phyloP scores from a whole-genome alignment of 805 yeast species.

The Metschnikowia drakensbergensis region DNA sequence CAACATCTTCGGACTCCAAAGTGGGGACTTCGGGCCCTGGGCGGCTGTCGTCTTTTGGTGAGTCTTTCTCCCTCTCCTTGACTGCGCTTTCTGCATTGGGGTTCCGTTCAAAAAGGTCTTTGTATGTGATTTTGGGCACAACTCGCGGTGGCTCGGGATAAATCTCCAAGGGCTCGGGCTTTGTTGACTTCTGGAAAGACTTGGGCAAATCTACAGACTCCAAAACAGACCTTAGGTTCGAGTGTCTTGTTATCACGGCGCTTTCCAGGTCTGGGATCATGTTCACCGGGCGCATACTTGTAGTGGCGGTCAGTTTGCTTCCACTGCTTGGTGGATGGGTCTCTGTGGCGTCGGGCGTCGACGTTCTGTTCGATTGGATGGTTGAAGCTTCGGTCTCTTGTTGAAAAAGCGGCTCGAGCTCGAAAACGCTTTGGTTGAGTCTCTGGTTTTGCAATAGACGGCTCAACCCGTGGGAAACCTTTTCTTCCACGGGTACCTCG shows the following conservation, averaged over 20 bases:
- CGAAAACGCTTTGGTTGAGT: neutral
- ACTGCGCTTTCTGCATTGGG: neutral
- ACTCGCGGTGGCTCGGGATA: constrained; percentile 2
- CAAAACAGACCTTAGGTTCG: constrained; percentile 1
- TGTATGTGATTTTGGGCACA: constrained; percentile 4
- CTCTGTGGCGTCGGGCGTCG: neutral
- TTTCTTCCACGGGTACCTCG: neutral
- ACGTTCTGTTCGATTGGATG: neutral
- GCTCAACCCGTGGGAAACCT: neutral
- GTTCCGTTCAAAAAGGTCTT: neutral
- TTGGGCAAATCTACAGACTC: neutral
- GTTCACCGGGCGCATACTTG: neutral
- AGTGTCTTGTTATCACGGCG: neutral
- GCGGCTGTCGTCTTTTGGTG: neutral
- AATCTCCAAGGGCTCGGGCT: neutral
- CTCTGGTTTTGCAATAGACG: neutral
- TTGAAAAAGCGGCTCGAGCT: neutral
- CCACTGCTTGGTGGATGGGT: neutral
- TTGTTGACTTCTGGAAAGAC: neutral
- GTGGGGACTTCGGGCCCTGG: neutral
- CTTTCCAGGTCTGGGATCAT: neutral
- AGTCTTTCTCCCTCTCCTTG: neutral
- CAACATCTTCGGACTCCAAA: neutral
- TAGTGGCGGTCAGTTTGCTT: too few species aligned
- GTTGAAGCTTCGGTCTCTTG: neutral